Evolutionary conservation across 2,329 filamentous ascomycete species (phyloP), one percentile per base, ranked within the genome.

Genomic region (Magnaporthiopsis poae): DNA sequence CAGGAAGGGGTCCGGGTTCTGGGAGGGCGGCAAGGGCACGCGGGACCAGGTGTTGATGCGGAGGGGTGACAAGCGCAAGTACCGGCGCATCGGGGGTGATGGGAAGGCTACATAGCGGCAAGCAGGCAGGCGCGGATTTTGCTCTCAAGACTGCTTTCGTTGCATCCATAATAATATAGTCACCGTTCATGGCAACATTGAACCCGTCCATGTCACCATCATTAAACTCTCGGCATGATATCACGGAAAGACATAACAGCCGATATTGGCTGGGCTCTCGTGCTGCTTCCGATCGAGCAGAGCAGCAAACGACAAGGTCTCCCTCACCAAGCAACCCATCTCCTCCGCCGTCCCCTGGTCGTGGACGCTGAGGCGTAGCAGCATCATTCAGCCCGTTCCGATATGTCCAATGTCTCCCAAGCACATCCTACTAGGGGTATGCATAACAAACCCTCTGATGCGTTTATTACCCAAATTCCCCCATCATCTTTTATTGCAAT

Each of bases 11-110:
- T 77, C 74, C 61, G 91, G 91, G 0, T 96, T 92, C 77, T 96
- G 91, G 91, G 91, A 96, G 79, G 91, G 91, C 13, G 91, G 91
- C 1, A 91, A 90, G 75, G 90, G 90, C 1, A 93, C 90, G n/a
- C 80, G 90, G 68, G 89, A 92, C 73, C 85, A 81, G 75, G 78
- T 77, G 39, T 78, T 82, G 72, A 93, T 93, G 90, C 90, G 86
- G 72, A 82, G 87, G 68, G 92, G 91, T 77, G 89, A 92, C 76
- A 87, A 87, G 73, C 83, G 89, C 72, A 92, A 92, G 80, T 87
- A 86, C 74, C 88, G 87, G 74, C 81, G 89, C 65, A 73, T 85
- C 60, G 85, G 84, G 13, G 80, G 78, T 1, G 74, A 73, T 27
- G 64, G 25, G 15, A 35, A 56, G 5, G 52, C 46, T 9, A 59